Evolutionary conservation across 805 yeast species (phyloP), one percentile per base, ranked within the genome.

Genomic region (Jamesozyma rosinii): DNA sequence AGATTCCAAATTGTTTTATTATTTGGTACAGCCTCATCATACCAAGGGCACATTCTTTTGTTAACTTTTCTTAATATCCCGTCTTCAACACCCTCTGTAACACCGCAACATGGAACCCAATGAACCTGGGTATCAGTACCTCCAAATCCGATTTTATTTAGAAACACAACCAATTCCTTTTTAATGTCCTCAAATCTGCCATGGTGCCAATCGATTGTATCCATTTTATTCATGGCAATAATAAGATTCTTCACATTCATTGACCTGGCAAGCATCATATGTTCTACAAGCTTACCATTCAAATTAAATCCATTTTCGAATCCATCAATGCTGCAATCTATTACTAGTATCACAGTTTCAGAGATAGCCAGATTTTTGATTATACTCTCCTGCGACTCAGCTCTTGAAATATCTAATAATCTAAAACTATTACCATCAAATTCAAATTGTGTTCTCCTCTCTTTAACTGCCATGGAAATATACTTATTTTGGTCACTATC

Each of bases 31-130:
- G 6, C 48, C 8, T 49, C 50, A 10, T 44, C 33, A 35, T 46
- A 49, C 58, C 59, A 55, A 15, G 46, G 42, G 19, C 44, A 47
- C 14, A 20, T 38, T 30, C 38, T 43, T 8, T 47, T 42, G 30
- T 72, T 55, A 35, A 88, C 81, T 48, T 85, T 75, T 33, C 84
- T 92, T 66, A 83, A 83, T 64, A 90, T 74, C 52, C 96, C 96
- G 45, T 88, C 92, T 55, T 30, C 19, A 8, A 31, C 32, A 15
- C 17, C n/a, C 14, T 97, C 97, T 37, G 95, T 83, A 69, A 72
- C 84, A 42, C 97, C 97, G 19, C 95, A 84, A 42, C 89, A 95
- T 29, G 98, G 97, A 85, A 90, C 86, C 72, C 79, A 84, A 17
- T 75, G n/a, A 10, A 35, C 64, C 29, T 24, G 29, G 39, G 92